Percentiles rank a stretch among this genome's conserved stretches.
Conservation (phyloP, 352 stramenopile genomes). For the Globisporangium nunn region DNA sequence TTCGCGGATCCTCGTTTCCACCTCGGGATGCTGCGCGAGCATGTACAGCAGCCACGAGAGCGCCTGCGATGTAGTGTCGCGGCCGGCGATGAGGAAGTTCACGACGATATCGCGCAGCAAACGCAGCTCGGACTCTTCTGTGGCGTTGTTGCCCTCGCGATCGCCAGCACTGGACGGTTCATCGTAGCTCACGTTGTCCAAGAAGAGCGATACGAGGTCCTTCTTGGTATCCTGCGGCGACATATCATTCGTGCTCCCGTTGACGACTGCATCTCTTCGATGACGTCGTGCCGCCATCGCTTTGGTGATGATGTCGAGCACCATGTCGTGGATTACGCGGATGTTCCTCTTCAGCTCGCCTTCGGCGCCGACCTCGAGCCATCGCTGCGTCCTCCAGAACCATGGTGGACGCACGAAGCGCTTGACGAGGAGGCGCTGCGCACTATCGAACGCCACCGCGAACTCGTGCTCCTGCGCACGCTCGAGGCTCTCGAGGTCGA, state of each 20-base stretch:
- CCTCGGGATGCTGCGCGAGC: constrained; percentile 27
- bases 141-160: constrained; percentile 8
- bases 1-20: constrained; percentile 18
- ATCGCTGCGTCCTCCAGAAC: constrained; percentile 38
- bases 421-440: constrained; percentile 19
- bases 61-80: constrained; percentile 34
- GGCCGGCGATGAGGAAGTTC: constrained; percentile 38
- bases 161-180: neutral
- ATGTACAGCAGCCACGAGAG: constrained; percentile 41
- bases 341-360: constrained; percentile 23
- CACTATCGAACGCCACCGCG: constrained; percentile 40
- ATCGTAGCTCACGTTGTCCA: constrained; percentile 20
- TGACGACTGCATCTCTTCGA: neutral
- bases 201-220: constrained; percentile 40
- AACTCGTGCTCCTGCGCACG: constrained; percentile 32
- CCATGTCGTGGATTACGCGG: constrained; percentile 25
- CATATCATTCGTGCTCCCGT: neutral
- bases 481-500: constrained; percentile 31
- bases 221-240: constrained; percentile 1
- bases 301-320: constrained; percentile 31
- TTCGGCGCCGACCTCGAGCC: constrained; percentile 26
- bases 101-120: constrained; percentile 41
- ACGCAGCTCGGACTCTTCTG: constrained; percentile 1
- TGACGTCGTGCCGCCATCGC: constrained; percentile 9
- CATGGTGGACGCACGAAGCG: constrained; percentile 32